phyloP scores from a whole-genome alignment of 331 rosid genomes.

The Malus hybrid region DNA sequence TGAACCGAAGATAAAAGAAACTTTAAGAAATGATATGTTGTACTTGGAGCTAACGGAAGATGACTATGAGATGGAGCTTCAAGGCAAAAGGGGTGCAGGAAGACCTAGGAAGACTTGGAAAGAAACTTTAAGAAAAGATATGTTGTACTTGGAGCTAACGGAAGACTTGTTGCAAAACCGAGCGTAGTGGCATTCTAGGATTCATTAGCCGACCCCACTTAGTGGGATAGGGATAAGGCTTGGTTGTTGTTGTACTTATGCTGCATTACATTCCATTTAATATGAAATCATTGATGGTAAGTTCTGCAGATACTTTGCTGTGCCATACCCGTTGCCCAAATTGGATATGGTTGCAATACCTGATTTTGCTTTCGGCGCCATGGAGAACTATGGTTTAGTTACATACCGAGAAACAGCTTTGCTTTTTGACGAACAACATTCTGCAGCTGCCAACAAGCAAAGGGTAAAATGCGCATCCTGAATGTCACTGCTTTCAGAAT shows the following conservation, averaged over 20 bases:
- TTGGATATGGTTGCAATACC: constrained; percentile 96
- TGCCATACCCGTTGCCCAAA: constrained; percentile 83
- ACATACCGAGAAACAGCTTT: constrained; percentile 48
- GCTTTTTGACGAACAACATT: constrained; percentile 44
- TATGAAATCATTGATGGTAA: constrained; percentile 1
- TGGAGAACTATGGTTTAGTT: constrained; percentile 56
- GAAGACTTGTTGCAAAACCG: too few species aligned
- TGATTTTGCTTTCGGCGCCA: constrained; percentile 84
- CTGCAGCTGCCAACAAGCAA: constrained; percentile 51
- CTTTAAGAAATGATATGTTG: too few species aligned
- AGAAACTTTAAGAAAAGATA: too few species aligned
- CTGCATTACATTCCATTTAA: constrained; percentile 11
- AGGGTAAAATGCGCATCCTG: constrained; percentile 26
- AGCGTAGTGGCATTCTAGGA: too few species aligned
- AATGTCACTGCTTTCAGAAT: background rate
- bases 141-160: too few species aligned
- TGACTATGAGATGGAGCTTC: too few species aligned
- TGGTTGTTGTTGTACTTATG: background rate
- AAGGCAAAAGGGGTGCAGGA: too few species aligned
- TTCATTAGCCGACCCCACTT: too few species aligned
- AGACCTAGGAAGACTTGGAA: too few species aligned
- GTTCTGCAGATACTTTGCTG: constrained; percentile 64
- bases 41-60: too few species aligned
- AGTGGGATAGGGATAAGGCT: too few species aligned
- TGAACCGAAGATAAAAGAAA: too few species aligned